Evolutionary conservation across 495 filamentous ascomycete genomes (phyloP), one percentile per base, ranked within the genome.

Genomic region (Aspergillus affinis): DNA sequence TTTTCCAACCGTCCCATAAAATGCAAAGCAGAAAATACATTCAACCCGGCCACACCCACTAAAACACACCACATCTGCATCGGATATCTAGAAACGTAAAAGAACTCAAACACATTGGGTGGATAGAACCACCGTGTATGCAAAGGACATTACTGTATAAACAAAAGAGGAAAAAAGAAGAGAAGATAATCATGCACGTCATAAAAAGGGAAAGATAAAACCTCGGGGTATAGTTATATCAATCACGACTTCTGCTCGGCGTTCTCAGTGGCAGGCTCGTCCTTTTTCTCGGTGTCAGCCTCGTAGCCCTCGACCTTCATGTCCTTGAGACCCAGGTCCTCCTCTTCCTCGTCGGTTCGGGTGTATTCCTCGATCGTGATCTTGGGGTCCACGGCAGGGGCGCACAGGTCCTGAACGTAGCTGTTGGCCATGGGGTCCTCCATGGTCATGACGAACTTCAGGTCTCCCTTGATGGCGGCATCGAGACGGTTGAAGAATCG

Each of bases 221-320:
- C 47, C 51, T 45, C 51, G 48, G 55, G 60, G 21, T 52, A 52
- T 65, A 59, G 56, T 57, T 53, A 52, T 44, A 18, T 47, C 41
- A 47, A 61, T 70, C 55, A 66, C 56, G 65, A 59, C 61, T 70
- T 57, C 59, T 70, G 64, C 53, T 70, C 57, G 57, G 46, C 61
- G 32, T 52, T 59, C 18, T 44, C 59, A 18, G 58, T 48, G 23
- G 48, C 51, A 18, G 48, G 47, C n/a, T 67, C 61, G 58, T 72
- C 63, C 51, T 69, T 57, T 29, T 71, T 61, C 59, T 77, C 65
- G 1, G 48, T 61, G 64, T 83, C 84, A 48, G 84, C 78, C 68
- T 88, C 91, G 75, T 97, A 97, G 0, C 85, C 86, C 69, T 97
- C 91, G 0, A 87, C 88, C 80, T 92, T 95, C 86, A 98, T 98